phyloP scores from a whole-genome alignment of 2,329 filamentous ascomycete genomes.

The Blastomyces silverae region DNA sequence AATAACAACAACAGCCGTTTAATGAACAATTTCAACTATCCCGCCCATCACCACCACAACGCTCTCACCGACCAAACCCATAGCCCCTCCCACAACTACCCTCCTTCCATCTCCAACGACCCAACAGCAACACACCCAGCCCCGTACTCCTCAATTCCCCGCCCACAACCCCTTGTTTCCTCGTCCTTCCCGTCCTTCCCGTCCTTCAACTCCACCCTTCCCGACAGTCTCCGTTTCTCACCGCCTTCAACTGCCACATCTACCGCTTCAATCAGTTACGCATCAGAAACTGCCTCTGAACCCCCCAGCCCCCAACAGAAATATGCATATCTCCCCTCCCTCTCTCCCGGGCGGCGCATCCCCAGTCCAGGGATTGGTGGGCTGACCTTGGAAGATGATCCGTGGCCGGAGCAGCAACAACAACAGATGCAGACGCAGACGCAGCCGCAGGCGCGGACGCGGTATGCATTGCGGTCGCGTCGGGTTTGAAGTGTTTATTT shows the following conservation, averaged over 20 bases:
- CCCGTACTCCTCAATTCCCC: slow-evolving; percentile 15
- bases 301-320: slow-evolving; percentile 18
- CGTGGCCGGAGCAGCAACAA: not conserved
- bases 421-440: not conserved
- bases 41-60: not conserved
- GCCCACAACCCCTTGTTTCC: slow-evolving; percentile 8
- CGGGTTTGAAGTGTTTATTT: not conserved
- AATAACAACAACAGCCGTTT: slow-evolving; percentile 4
- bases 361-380: slow-evolving; percentile 19
- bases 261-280: slow-evolving; percentile 20
- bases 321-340: slow-evolving; percentile 11
- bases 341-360: slow-evolving; percentile 1
- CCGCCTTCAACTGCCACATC: slow-evolving; percentile 17
- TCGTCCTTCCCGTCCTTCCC: slow-evolving; percentile 13
- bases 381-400: slow-evolving; percentile 15
- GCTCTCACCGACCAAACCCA: not conserved
- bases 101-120: not conserved
- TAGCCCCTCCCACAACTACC: slow-evolving; percentile 1
- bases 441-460: not conserved
- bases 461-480: slow-evolving; percentile 11
- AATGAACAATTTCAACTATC: not conserved
- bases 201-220: slow-evolving; percentile 20
- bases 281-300: slow-evolving; percentile 20
- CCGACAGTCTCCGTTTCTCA: slow-evolving; percentile 18
- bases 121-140: slow-evolving; percentile 17